Evolutionary conservation across 2,329 filamentous ascomycete genomes (phyloP), one percentile per base, ranked within the genome.

Genomic region (Colletotrichum trifolii): DNA sequence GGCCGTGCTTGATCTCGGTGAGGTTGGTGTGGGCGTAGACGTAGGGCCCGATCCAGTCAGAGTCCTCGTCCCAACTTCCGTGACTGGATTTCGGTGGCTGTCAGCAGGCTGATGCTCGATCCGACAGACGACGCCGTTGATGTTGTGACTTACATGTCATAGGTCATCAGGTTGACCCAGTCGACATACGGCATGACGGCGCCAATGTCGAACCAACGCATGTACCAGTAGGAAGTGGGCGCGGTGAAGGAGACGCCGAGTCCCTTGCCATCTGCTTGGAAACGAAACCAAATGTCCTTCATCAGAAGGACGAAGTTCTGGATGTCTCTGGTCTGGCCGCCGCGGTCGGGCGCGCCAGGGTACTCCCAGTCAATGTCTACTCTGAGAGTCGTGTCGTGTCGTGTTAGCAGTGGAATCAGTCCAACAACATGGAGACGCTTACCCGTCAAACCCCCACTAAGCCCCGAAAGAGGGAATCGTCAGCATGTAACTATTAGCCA

Each of bases 101-200:
- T 25, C 25, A 25, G 25, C 25, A 25, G 4, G 25, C 25, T 25
- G 25, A 25, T 25, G 25, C 25, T 5, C 25, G 25, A 25, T 25
- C 5, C 25, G 25, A 25, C 25, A 25, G 25, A 25, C 25, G 25
- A 25, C 25, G 25, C 25, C 25, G 5, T 1, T 25, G 25, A 25
- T 25, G 25, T 25, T 25, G 25, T 1, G 4, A 25, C 25, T 25
- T 64, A 54, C 2, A 59, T 43, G 6, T 64, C 54, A 12, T 64
- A 64, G 15, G 15, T 62, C 63, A 66, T 66, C 36, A 83, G 42
- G 60, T 81, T 83, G 67, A 81, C 76, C 67, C 72, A 82, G 60
- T 82, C 76, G 5, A 79, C 72, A 11, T 68, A 54, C 6, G 42
- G 36, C 59, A 72, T 35, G 1, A 75, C 46, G 2, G 46, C 36